Base-by-base conservation (phyloP, 108 stramenopile genomes). In the Fragilaria radians region DNA sequence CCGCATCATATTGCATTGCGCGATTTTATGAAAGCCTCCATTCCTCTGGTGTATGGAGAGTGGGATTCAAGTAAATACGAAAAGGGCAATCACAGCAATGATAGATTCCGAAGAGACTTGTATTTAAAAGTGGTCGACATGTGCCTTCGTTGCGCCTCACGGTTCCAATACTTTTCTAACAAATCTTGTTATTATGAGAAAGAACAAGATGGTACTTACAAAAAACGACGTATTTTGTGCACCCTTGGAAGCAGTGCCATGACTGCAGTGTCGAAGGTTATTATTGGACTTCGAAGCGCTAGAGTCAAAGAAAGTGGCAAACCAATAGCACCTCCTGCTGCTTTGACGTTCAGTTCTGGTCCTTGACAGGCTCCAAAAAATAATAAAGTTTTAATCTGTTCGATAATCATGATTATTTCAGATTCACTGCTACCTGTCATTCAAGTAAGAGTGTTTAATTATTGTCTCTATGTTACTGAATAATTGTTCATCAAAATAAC, bases 21-120 rank as follows among this genome's bases (percentile, higher is more conserved):
- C 33, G 87, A 88, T 67, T 92, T 86, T 86, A 73, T 92, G 73
- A 58, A 66, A 34, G 64, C 72, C 30, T 78, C 78, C 0, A 24
- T 77, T 24, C 81, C 68, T 7, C 57, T 92, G 46, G 57, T 84
- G 21, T 73, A 92, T 54, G 63, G 64, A 18, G 70, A 67, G 28
- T 92, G 90, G 90, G 73, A 92, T 61, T 66, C 82, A 33, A 63
- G 70, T 18, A 30, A 58, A 50, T 88, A 72, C 68, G 90, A 92
- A 62, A 71, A 76, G 2, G 86, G 86, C 0, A 85, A 85, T 52
- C 85, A 92, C 61, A 71, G 90, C 19, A 62, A 67, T 11, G 90
- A 92, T 67, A 84, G 83, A 19, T 86, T 81, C 54, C 52, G 82
- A 18, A 70, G 83, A 51, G 86, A 88, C 32, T 64, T 77, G 22